Evolutionary conservation across 805 yeast genomes (phyloP).

Genomic region (Blastobotrys muscicola): DNA sequence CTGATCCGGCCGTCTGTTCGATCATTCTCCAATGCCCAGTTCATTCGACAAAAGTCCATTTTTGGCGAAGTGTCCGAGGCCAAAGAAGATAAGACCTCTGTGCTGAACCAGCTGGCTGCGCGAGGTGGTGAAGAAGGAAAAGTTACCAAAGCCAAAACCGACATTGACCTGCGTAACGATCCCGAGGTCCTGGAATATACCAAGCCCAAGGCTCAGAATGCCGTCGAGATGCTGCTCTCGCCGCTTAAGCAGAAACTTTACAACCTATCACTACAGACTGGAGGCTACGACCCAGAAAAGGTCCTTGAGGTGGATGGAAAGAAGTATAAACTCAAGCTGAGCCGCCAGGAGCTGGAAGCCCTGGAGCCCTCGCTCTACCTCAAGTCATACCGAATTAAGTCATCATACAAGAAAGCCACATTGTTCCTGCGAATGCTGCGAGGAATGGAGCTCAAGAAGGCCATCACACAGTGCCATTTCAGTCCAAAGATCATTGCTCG

Average conservation of each 20-base stretch:
- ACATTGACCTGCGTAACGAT: slow-evolving; percentile 11
- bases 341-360: slow-evolving; percentile 57
- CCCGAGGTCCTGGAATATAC: slow-evolving; percentile 37
- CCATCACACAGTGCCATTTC: slow-evolving; percentile 89
- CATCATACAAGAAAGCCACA: slow-evolving; percentile 84
- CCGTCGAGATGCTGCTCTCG: slow-evolving; percentile 48
- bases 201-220: slow-evolving; percentile 44
- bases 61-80: slow-evolving; percentile 14
- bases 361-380: slow-evolving; percentile 84
- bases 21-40: too few relatives aligned
- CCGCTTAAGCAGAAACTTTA: slow-evolving; percentile 67
- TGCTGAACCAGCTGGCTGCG: slow-evolving; percentile 9
- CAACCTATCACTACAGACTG: slow-evolving; percentile 44
- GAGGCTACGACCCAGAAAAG: slow-evolving; percentile 58
- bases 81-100: slow-evolving; percentile 10
- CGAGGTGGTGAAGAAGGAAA: not conserved
- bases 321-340: slow-evolving; percentile 46
- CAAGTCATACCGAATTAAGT: slow-evolving; percentile 70
- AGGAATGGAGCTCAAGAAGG: slow-evolving; percentile 60
- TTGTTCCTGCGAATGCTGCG: slow-evolving; percentile 67
- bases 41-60: slow-evolving; percentile 2
- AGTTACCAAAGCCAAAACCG: slow-evolving; percentile 4
- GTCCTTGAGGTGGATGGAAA: slow-evolving; percentile 39
- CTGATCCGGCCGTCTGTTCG: too few relatives aligned
- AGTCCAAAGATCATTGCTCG: slow-evolving; percentile 67